Evolutionary conservation across 2,329 filamentous ascomycete genomes (phyloP), one percentile per base, ranked within the genome.

Genomic region (Phyllosticta citrichinensis): DNA sequence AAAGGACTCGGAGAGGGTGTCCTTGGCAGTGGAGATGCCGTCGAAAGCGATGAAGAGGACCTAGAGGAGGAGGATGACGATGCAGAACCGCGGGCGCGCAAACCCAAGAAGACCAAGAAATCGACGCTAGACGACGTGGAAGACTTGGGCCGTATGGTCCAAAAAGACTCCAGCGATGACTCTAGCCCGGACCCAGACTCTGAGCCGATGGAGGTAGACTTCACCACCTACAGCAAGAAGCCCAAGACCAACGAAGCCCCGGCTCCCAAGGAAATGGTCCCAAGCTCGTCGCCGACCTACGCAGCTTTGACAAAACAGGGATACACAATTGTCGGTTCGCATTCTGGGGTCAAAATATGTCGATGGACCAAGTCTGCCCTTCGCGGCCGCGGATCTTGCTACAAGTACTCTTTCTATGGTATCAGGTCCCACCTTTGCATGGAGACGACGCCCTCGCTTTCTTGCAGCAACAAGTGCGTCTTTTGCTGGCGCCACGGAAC

Each of bases 401-500:
- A 99, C 81, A 97, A 99, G 71, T 97, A 86, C 75, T 96, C 90
- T 0, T 96, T 99, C 74, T 99, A 99, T 74, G 93, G 93, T 56
- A 99, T 99, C 73, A 85, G 88, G 65, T 97, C 92, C 0, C 94
- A 99, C 71, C 87, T 96, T 64, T 99, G 93, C 75, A 99, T 99
- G 94, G 93, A 99, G 76, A 93, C 93, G 1, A 97, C 93, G 0
- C 93, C 93, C 0, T 96, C 92, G 0, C 83, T 99, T 3, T 96
- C 91, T 10, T 99, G 93, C 80, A 94, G 88, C 64, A 97, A 97
- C 79, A 97, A 99, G 74, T 97, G 94, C 74, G 91, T 99, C 66
- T 99, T 97, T 75, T 99, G 93, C 81, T 99, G 93, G 94, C 87
- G 94, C 6, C 94, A 97, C 71, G 94, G 93, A 58, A 97, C 94